Conservation (phyloP, 345 rosid species). For the Moricandia arvensis region DNA sequence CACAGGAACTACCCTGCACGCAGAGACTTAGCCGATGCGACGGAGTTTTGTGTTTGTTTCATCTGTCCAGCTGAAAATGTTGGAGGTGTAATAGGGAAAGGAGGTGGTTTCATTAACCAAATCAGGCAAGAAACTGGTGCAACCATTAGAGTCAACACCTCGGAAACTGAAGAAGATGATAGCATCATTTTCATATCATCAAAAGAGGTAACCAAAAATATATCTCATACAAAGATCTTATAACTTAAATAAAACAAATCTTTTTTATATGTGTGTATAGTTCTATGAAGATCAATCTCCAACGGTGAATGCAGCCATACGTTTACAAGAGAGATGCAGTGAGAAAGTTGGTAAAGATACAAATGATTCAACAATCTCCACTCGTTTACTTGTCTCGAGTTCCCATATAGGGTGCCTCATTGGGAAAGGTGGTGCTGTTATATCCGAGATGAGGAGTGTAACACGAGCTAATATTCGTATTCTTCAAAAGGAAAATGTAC, state of each 20-base stretch:
- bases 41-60: slow-evolving; percentile 64
- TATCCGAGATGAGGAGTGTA: slow-evolving; percentile 65
- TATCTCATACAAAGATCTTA: neutral
- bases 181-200: slow-evolving; percentile 62
- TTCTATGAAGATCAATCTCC: slow-evolving; percentile 68
- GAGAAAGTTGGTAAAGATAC: slow-evolving; percentile 69
- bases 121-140: slow-evolving; percentile 76
- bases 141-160: slow-evolving; percentile 63
- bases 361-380: slow-evolving; percentile 52
- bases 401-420: slow-evolving; percentile 74
- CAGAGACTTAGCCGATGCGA: slow-evolving; percentile 52
- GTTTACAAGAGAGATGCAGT: slow-evolving; percentile 71
- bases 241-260: neutral
- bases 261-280: slow-evolving; percentile 30
- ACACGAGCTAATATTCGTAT: slow-evolving; percentile 64
- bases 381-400: slow-evolving; percentile 68
- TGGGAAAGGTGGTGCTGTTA: slow-evolving; percentile 73
- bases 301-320: slow-evolving; percentile 63
- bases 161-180: slow-evolving; percentile 59
- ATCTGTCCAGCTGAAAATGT: slow-evolving; percentile 65
- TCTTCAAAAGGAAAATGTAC: slow-evolving; percentile 56
- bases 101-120: slow-evolving; percentile 66
- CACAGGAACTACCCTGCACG: slow-evolving; percentile 54
- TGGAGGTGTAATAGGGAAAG: slow-evolving; percentile 75
- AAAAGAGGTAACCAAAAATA: slow-evolving; percentile 53